Evolutionary conservation across 2,329 filamentous ascomycete genomes (phyloP), one percentile per base, ranked within the genome.

Genomic region (Polychaeton citri): DNA sequence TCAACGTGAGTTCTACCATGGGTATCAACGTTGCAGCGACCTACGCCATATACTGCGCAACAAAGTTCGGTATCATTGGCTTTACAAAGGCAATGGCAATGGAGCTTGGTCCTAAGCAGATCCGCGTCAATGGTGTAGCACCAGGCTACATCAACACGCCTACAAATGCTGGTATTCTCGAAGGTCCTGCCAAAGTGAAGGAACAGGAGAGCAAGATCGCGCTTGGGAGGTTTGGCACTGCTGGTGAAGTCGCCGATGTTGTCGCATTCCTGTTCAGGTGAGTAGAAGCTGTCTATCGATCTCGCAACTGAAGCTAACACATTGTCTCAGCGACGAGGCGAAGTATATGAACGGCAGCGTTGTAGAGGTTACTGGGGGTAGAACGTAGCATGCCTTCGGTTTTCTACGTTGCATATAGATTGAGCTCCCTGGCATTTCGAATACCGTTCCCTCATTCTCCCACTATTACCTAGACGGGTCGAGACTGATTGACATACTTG

Each of bases 221-320:
- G 28, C 42, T 65, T 45, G 61, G 56, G 36, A 53, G 62, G 34
- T 43, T 68, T 46, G 66, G 64, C 0, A 59, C 53, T 24, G 52
- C 63, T 1, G 63, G 62, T 35, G 67, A 71, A 48, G 59, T 70
- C 18, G 65, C 65, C 21, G 64, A 68, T 52, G 63, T 67, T 7
- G 65, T 68, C 16, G 58, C 60, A 6, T 70, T 68, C 48, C 48
- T 70, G 47, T 62, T 68, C 38, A 58, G 63, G 30, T 57, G 59
- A 16, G 61, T 57, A 54, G 48, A 9, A 32, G 30, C 9, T n/a
- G 9, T n/a, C n/a, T n/a, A n/a, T n/a, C n/a, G n/a, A n/a, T n/a
- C n/a, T n/a, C n/a, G n/a, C 13, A 30, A 19, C 34, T 36, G 36
- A 36, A 33, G 24, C 21, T 19, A n/a, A 9, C n/a, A n/a, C n/a